Evolutionary conservation across 1,284 basidiomycete species (phyloP).

Genomic region (Thecaphora frezii): DNA sequence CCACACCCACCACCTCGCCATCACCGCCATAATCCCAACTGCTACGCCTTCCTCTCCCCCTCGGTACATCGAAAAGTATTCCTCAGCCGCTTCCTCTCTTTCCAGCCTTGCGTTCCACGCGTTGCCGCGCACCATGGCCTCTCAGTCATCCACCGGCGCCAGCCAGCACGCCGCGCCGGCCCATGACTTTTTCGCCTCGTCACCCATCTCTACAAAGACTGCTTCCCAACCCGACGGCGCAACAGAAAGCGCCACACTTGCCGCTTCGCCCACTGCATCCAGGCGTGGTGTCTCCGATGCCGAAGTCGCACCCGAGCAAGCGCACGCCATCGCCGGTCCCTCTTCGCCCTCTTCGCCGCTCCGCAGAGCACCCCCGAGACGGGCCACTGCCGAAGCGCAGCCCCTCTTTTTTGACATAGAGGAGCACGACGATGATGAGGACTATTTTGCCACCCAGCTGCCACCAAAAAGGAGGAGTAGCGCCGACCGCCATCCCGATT

Average conservation of each 20-base stretch:
- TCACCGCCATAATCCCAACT: no score
- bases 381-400: constrained; percentile 20
- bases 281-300: neutral
- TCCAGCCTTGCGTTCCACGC: no score
- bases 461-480: no score
- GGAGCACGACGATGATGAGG: constrained; percentile 15
- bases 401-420: constrained; percentile 30
- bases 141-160: constrained; percentile 26
- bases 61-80: no score
- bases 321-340: constrained; percentile 15
- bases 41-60: no score
- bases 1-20: no score
- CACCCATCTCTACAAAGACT: constrained; percentile 23
- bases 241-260: neutral
- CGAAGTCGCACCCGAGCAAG: neutral
- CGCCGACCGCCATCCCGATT: no score
- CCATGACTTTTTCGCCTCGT: constrained; percentile 35
- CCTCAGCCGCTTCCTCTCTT: no score
- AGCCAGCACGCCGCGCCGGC: constrained; percentile 2
- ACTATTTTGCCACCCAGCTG: constrained; percentile 2
- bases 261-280: neutral
- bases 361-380: constrained; percentile 1
- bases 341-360: neutral
- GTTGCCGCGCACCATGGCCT: constrained; percentile 7
- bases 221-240: constrained; percentile 8